phyloP scores from a whole-genome alignment of 1,284 basidiomycete genomes.

The Xerocomus amazonicus region DNA sequence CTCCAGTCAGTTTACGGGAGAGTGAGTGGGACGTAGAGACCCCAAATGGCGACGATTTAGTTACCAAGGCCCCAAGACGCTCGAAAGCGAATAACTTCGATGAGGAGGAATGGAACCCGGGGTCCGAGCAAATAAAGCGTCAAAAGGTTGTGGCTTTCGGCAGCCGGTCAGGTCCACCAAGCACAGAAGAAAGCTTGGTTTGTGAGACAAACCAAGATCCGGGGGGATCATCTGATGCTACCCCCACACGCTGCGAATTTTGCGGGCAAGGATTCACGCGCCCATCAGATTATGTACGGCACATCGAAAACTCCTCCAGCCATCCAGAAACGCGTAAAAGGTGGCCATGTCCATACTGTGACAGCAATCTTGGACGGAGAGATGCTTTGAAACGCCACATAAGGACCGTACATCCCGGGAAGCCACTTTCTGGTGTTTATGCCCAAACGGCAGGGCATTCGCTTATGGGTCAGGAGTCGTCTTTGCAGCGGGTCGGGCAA shows the following conservation, averaged over 20 bases:
- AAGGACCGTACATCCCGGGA: slow-evolving; percentile 17
- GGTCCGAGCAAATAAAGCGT: slow-evolving; percentile 9
- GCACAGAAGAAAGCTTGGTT: no score
- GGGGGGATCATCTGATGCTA: slow-evolving; percentile 1
- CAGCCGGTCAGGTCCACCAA: no score
- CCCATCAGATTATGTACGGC: slow-evolving; percentile 20
- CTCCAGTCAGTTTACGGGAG: neutral
- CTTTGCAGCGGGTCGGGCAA: slow-evolving; percentile 5
- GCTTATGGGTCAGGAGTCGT: neutral
- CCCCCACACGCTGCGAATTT: slow-evolving; percentile 7
- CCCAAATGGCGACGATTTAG: slow-evolving; percentile 1
- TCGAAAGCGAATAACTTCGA: slow-evolving; percentile 18
- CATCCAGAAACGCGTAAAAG: slow-evolving; percentile 28
- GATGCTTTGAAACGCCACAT: slow-evolving; percentile 24
- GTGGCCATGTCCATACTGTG: slow-evolving; percentile 24
- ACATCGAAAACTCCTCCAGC: slow-evolving; percentile 23
- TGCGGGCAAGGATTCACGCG: slow-evolving; percentile 25
- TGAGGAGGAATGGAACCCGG: slow-evolving; percentile 28
- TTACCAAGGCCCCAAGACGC: slow-evolving; percentile 6
- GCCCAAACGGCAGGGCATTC: no score
- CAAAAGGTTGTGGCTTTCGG: no score
- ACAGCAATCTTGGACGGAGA: slow-evolving; percentile 18
- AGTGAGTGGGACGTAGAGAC: slow-evolving; percentile 17
- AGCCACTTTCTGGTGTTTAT: no score
- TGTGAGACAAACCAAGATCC: neutral